These are phyloP conservation scores for Tubosaeta sp. DNA, from an alignment of 768 basidiomycete species.

Conservation along the genomic window DNA sequence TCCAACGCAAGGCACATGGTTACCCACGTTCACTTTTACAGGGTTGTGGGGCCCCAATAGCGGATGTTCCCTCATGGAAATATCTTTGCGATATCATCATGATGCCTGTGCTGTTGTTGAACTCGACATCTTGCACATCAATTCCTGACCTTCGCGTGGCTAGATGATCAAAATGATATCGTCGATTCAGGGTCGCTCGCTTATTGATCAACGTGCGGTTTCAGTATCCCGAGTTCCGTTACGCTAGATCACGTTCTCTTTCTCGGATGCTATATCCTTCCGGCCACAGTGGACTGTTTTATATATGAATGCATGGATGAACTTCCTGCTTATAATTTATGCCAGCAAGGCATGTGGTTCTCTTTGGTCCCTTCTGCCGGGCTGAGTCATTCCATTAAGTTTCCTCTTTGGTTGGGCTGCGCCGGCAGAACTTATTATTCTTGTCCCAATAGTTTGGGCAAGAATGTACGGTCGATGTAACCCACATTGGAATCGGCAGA, in stretches of 20 bases:
- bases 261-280: neutral
- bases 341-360: neutral
- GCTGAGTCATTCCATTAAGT: neutral
- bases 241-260: neutral
- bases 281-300: neutral
- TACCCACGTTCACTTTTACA: too few species aligned
- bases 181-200: neutral
- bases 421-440: neutral
- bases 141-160: neutral
- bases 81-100: neutral
- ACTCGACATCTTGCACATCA: neutral
- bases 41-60: neutral
- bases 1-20: neutral
- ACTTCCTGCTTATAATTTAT: neutral
- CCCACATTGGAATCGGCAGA: neutral
- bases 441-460: neutral
- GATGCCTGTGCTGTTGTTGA: neutral
- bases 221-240: neutral
- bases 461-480: neutral
- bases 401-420: neutral
- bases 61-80: neutral
- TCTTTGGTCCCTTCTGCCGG: neutral
- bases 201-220: neutral
- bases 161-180: neutral
- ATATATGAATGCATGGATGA: constrained; percentile 5